Percentiles rank a stretch among this genome's conserved stretches.
phyloP scores from a whole-genome alignment of 306 rosid species.

The Spatholobus suberectus region DNA sequence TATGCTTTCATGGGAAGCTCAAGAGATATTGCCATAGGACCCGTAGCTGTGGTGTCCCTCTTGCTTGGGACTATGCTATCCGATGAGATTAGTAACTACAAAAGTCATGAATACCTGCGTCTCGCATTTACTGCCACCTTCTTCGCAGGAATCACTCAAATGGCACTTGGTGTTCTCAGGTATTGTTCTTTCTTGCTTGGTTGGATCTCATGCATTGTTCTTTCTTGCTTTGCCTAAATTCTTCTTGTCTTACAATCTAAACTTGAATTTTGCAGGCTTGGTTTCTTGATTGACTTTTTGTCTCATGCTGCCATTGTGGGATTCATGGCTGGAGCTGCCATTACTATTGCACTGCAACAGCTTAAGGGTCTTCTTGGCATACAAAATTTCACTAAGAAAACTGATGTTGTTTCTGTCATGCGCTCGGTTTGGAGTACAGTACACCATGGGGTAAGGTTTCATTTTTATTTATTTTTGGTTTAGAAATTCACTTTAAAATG shows the following conservation, averaged over 20 bases:
- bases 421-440: constrained; percentile 57
- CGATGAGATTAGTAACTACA: constrained; percentile 44
- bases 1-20: constrained; percentile 90
- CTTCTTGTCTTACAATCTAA: background rate
- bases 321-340: constrained; percentile 92
- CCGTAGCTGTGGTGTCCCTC: constrained; percentile 87
- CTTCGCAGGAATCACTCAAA: constrained; percentile 80
- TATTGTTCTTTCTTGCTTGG: no score
- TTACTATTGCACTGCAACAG: constrained; percentile 87
- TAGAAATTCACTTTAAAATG: background rate
- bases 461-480: background rate
- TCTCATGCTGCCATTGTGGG: constrained; percentile 95
- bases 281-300: constrained; percentile 86
- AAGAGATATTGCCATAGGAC: constrained; percentile 85
- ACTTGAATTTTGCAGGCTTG: constrained; percentile 60
- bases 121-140: constrained; percentile 88
- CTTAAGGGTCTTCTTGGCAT: constrained; percentile 89
- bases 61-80: constrained; percentile 65
- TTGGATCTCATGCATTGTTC: background rate
- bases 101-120: constrained; percentile 45
- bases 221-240: background rate
- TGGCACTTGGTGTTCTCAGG: constrained; percentile 73
- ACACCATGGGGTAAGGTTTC: constrained; percentile 71
- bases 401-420: constrained; percentile 77
- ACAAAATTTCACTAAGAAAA: constrained; percentile 65